These are phyloP conservation scores for Nitzschia sp. DNA, from an alignment of 108 stramenopile genomes.

Conservation along the genomic window DNA sequence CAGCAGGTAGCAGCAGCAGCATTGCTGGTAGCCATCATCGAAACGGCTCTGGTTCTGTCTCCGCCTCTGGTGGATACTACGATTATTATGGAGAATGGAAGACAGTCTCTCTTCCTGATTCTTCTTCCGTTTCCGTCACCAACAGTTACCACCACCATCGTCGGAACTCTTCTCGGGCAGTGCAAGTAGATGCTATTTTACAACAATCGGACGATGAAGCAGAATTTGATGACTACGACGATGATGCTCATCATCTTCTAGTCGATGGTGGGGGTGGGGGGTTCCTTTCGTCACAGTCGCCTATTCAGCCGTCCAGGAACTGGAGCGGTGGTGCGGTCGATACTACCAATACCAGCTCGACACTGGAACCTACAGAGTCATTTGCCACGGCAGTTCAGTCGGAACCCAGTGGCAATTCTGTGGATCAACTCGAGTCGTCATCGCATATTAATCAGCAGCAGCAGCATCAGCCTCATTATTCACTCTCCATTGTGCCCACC, in stretches of 20 bases:
- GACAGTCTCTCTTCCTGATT: background rate
- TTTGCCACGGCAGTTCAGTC: slow-evolving; percentile 27
- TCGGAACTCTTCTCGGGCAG: background rate
- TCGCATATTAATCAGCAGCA: background rate
- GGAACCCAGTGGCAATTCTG: background rate
- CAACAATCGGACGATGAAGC: slow-evolving; percentile 36
- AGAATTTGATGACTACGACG: slow-evolving; percentile 22
- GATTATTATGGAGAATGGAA: slow-evolving; percentile 1
- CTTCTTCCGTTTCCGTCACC: no score
- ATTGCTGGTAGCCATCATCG: no score
- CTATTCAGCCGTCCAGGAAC: background rate
- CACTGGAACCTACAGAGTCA: background rate
- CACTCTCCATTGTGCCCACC: background rate
- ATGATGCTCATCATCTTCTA: no score
- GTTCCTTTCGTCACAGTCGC: background rate
- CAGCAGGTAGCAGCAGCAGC: no score
- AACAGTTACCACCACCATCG: background rate
- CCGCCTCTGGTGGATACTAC: background rate
- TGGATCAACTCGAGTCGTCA: no score
- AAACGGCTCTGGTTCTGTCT: no score
- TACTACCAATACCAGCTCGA: background rate
- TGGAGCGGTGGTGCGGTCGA: no score
- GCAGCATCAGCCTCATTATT: background rate
- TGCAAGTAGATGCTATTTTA: slow-evolving; percentile 21
- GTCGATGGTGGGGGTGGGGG: background rate